Evolutionary conservation across 140 eudicot species (phyloP).

Genomic region (Artemisia princeps): DNA sequence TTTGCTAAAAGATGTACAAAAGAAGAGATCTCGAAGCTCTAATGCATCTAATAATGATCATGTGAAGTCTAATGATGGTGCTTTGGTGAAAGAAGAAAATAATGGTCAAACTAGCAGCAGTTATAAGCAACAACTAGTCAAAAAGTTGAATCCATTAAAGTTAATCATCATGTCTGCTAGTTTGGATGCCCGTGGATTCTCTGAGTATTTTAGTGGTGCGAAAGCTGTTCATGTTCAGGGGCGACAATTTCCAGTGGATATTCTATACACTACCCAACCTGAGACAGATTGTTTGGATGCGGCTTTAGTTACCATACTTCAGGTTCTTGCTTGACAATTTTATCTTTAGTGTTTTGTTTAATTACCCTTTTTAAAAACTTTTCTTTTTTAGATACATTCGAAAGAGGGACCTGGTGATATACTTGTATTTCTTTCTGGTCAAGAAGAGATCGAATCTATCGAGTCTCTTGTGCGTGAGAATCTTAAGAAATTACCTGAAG

Average conservation of each 20-base stretch:
- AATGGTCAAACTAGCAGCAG: conserved; percentile 22
- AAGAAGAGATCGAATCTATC: conserved; percentile 90
- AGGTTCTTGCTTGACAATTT: conserved; percentile 37
- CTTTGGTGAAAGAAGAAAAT: conserved; percentile 27
- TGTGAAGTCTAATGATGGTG: conserved; percentile 26
- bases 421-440: conserved; percentile 89
- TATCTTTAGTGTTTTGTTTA: not conserved
- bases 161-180: conserved; percentile 93
- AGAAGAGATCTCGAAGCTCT: conserved; percentile 42
- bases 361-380: not conserved
- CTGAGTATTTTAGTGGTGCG: conserved; percentile 91
- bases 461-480: conserved; percentile 69
- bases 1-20: conserved; percentile 69
- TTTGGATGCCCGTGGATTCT: conserved; percentile 85
- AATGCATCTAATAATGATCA: conserved; percentile 18
- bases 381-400: conserved; percentile 54
- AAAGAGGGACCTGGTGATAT: conserved; percentile 84
- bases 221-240: conserved; percentile 92
- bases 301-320: conserved; percentile 76
- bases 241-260: conserved; percentile 84
- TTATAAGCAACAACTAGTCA: conserved; percentile 30
- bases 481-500: conserved; percentile 62
- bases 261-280: conserved; percentile 62
- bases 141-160: conserved; percentile 54
- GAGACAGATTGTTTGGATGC: conserved; percentile 83